Base-by-base conservation (phyloP, 345 rosid species). In the Cardiospermum halicacabum region DNA sequence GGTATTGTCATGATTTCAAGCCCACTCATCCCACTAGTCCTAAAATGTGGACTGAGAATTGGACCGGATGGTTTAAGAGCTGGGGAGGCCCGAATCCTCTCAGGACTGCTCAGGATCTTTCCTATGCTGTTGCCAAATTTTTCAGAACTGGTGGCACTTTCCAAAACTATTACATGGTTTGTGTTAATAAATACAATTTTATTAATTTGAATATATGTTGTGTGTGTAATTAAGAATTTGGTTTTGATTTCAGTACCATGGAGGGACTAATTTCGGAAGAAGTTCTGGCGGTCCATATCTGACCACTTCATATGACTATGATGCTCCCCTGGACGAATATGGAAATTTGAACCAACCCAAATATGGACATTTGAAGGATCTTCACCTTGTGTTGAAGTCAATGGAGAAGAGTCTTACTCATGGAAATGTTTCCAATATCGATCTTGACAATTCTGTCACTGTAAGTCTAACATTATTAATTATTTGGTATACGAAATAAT, bases 291-390 rank as follows among this genome's bases (percentile, higher is more conserved):
- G 89, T 58, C 91, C 88, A 60, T 84, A 82, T 56, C 77, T 84
- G n/a, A 81, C 85, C 0, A 84, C 96, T 12, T 58, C 86, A 27
- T 84, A 82, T 66, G 92, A 82, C 32, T 84, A 84, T 55, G 75
- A 84, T 68, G 89, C 89, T 25, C 88, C 86, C 8, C 67, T 89
- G 1, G 78, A 81, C 60, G 94, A 87, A 78, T 83, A 22, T 19
- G 90, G 96, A 25, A 84, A 78, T 64, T 45, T 82, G 66, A 89
- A 91, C 69, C 90, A 91, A 60, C 96, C 97, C 0, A 86, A 89
- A 60, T 89, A 78, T 73, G 97, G 92, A 2, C 96, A 91, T 34
- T 67, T 86, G 76, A 91, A 83, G 84, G 78, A 82, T 42, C 83
- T 88, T 11, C 97, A 88, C 48, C 69, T 45, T 11, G 55, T 78